phyloP scores from a whole-genome alignment of 2,329 filamentous ascomycete genomes.

The Neofusicoccum cordaticola region DNA sequence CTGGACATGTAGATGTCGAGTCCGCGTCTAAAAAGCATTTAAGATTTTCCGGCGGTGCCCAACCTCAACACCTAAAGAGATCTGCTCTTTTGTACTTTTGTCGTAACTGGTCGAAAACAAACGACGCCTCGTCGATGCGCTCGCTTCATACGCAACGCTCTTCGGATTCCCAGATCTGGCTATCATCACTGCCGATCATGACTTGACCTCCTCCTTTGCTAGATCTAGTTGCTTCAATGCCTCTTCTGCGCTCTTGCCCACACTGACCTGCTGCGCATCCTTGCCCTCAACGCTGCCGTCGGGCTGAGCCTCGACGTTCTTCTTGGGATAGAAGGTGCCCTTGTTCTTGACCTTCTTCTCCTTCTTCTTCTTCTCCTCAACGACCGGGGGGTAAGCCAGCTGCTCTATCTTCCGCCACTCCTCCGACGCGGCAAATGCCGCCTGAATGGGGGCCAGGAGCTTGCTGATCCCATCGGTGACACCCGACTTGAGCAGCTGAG shows the following conservation, averaged over 20 bases:
- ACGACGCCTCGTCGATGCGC: not conserved
- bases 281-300: conserved; percentile 46
- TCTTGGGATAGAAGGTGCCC: conserved; percentile 60
- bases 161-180: not conserved
- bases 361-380: conserved; percentile 63
- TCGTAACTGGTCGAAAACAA: not conserved
- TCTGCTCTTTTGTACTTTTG: not conserved
- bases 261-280: conserved; percentile 40
- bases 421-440: conserved; percentile 64
- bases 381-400: conserved; percentile 76
- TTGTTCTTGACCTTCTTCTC: conserved; percentile 64
- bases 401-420: conserved; percentile 79
- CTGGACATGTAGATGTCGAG: not conserved
- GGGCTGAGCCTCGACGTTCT: conserved; percentile 42
- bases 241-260: conserved; percentile 38
- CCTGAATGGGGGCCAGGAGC: conserved; percentile 75
- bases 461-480: conserved; percentile 69
- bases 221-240: conserved; percentile 29
- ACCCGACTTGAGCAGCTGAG: conserved; percentile 84
- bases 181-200: conserved; percentile 12
- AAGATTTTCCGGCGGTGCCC: not conserved
- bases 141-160: not conserved
- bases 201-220: conserved; percentile 15
- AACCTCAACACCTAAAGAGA: not conserved
- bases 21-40: not conserved